Evolutionary conservation across 441 rosid genomes (phyloP).

Genomic region (Gossypium schwendimanii): DNA sequence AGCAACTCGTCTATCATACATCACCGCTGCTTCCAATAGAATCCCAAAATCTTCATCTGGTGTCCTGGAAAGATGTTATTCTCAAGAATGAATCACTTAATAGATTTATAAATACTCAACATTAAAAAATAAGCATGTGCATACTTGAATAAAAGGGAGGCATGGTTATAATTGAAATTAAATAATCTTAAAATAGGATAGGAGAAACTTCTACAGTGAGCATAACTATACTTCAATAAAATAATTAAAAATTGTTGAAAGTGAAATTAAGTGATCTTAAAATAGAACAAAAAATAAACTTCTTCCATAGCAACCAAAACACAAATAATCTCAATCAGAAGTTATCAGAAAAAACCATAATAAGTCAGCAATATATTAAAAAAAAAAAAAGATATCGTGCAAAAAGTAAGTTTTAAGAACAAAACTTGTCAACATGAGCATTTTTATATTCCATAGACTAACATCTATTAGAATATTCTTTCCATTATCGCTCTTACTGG

Average conservation of each 20-base stretch:
- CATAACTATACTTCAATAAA: not conserved
- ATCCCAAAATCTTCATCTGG: slow-evolving; percentile 96
- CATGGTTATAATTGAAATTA: not conserved
- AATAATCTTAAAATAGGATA: not conserved
- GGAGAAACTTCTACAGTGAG: not conserved
- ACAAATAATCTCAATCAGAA: not conserved
- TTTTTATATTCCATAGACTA: not conserved
- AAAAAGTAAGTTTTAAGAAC: not conserved
- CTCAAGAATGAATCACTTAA: slow-evolving; percentile 8
- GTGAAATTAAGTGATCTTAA: not conserved
- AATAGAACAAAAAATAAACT: not conserved
- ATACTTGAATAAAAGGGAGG: not conserved
- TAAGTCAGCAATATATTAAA: not conserved
- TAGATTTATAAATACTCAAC: not conserved
- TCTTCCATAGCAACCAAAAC: not conserved
- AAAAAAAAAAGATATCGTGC: not conserved
- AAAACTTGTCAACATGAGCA: not conserved
- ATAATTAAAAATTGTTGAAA: not conserved
- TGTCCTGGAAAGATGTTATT: slow-evolving; percentile 52
- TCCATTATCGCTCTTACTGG: not conserved
- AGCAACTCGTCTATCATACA: slow-evolving; percentile 94
- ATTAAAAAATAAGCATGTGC: not conserved
- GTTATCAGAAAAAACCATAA: not conserved
- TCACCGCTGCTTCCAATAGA: slow-evolving; percentile 88
- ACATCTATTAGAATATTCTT: not conserved